Evolutionary conservation across 2,329 filamentous ascomycete species (phyloP), one percentile per base, ranked within the genome.

Genomic region (Xylaria sp.): DNA sequence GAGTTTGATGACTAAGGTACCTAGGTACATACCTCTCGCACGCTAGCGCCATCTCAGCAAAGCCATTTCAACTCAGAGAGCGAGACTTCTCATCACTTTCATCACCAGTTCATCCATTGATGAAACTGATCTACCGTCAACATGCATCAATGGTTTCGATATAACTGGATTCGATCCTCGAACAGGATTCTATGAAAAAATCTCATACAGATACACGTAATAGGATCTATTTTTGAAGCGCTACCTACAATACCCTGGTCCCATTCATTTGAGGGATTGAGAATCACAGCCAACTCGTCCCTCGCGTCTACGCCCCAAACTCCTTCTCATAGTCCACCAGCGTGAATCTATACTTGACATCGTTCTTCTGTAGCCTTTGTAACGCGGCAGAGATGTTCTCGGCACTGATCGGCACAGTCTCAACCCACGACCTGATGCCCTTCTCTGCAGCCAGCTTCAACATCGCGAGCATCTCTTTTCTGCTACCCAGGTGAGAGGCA

Each of bases 281-380:
- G 30, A 39, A 54, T 47, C 8, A 6, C 19, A n/a, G 42, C 5
- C 13, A 58, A 8, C 9, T n/a, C 16, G 52, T 16, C 18, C 42
- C 18, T 9, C 30, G 23, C 42, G 18, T 48, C 53, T 67, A 82
- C 30, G 76, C 72, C 42, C 84, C 85, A 70, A 91, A 91, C 2
- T 76, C 83, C 72, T 89, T 83, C 67, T 88, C 86, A 68, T 84
- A 91, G 66, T 83, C 80, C 53, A 85, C 86, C 76, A 93, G 79
- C 64, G 88, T 90, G 72, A 90, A 90, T 65, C 91, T 82, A 74
- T 92, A 94, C 63, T 81, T 81, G 18, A 92, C 85, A 68, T 88
- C 86, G 68, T 85, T 87, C 69, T 85, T 86, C 66, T 86, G 80
- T 67, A 94, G 82, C 67, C 86, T 83, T 69, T 83, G 77, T 69